phyloP scores from a whole-genome alignment of 257 asterid genomes.

The Petrea volubilis region DNA sequence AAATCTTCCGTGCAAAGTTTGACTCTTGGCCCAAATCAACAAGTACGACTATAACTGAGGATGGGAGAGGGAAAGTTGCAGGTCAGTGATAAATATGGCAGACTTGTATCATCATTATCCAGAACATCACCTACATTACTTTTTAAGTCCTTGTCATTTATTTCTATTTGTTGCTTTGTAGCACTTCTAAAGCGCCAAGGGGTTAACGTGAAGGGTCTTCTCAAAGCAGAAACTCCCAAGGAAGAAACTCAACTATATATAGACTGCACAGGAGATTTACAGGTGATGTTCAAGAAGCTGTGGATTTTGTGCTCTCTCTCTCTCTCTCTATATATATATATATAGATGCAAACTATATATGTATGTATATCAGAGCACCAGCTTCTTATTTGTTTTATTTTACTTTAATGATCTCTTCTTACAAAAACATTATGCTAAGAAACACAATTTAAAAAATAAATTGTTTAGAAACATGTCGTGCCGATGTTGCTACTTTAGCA shows the following conservation, averaged over 20 bases:
- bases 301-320: conserved; percentile 24
- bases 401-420: conserved; percentile 4
- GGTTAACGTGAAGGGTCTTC: conserved; percentile 86
- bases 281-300: conserved; percentile 52
- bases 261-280: conserved; percentile 93
- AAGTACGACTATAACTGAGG: conserved; percentile 77
- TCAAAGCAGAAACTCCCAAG: conserved; percentile 88
- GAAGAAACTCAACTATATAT: conserved; percentile 83
- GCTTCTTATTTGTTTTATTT: conserved; percentile 7
- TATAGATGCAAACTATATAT: too few relatives aligned
- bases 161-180: conserved; percentile 33
- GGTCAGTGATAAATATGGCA: conserved; percentile 57
- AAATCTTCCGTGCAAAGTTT: conserved; percentile 77
- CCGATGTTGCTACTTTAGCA: not conserved
- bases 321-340: too few relatives aligned
- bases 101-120: conserved; percentile 12
- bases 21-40: conserved; percentile 83
- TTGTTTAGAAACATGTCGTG: conserved; percentile 13
- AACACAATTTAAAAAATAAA: conserved; percentile 1
- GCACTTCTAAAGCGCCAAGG: conserved; percentile 98
- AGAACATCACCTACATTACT: not conserved
- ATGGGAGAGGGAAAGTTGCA: conserved; percentile 98
- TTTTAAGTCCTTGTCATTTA: conserved; percentile 25
- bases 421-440: not conserved
- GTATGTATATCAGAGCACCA: not conserved